phyloP scores from a whole-genome alignment of 352 stramenopile genomes.

The Globisporangium emineosum region DNA sequence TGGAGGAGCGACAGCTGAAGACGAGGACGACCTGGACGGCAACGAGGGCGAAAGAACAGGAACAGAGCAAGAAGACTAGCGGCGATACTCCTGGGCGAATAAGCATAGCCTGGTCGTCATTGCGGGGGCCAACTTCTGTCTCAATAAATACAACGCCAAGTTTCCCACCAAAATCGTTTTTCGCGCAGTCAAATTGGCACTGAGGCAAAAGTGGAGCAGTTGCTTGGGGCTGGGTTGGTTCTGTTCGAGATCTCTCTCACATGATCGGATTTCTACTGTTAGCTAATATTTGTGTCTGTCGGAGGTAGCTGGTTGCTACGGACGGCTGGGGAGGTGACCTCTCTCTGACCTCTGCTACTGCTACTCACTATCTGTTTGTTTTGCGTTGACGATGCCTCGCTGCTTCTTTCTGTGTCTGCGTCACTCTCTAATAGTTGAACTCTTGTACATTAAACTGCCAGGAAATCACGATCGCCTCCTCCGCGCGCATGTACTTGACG shows the following conservation, averaged over 20 bases:
- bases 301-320: background rate
- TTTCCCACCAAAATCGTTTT: too few species aligned
- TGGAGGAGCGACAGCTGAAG: background rate
- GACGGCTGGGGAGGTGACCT: background rate
- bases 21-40: background rate
- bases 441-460: constrained; percentile 49
- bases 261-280: constrained; percentile 5
- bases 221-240: too few species aligned
- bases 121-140: too few species aligned
- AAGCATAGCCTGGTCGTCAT: too few species aligned
- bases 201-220: too few species aligned
- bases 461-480: constrained; percentile 43
- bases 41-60: background rate
- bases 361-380: constrained; percentile 1
- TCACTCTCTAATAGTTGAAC: constrained; percentile 20
- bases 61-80: background rate
- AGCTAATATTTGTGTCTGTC: constrained; percentile 5
- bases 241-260: background rate
- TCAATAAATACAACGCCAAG: too few species aligned
- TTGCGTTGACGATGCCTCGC: background rate
- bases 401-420: background rate
- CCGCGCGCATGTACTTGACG: constrained; percentile 42
- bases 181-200: too few species aligned
- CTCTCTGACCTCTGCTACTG: background rate
- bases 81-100: too few species aligned